Evolutionary conservation across 2,329 filamentous ascomycete species (phyloP), one percentile per base, ranked within the genome.

Genomic region (Aspergillus fructus): DNA sequence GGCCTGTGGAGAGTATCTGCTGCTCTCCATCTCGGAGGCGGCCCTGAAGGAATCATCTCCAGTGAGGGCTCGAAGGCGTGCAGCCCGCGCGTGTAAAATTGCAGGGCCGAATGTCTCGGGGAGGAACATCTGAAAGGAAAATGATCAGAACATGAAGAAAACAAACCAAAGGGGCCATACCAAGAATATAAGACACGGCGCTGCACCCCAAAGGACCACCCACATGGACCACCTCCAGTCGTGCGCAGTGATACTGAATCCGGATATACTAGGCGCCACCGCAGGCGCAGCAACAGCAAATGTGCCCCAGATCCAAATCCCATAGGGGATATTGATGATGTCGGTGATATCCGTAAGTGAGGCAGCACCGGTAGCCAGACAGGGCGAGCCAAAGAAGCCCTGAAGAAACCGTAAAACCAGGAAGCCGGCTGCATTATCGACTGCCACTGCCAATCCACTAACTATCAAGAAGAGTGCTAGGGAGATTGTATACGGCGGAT

Each of bases 271-370:
- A 30, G 27, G 27, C 9, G 27, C 27, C 9, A 37, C 64, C 59
- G 62, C 64, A 67, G 45, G 62, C 58, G 6, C 62, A 59, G 39
- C 60, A 68, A 13, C 58, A 47, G 64, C 66, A 66, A 11, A 60
- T 58, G 12, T 57, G 21, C 1, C 53, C 80, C 2, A 79, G 77
- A 6, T 6, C 82, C 78, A 68, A 85, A 89, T 5, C 84, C 85
- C 2, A 80, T 30, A 30, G 81, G 4, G 89, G 73, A 0, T 88
- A 71, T 4, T 86, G 85, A 0, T 86, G 86, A 0, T 89, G 76
- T 9, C 27, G 3, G 85, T 84, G 0, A 81, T 82, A 21, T 21
- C 41, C 19, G n/a, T 19, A 1, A 12, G 3, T 9, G 5, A 30
- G 11, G 78, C 78, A 42, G 73, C 78, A 2, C 77, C 78, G 1